Percentiles rank a stretch among this genome's conserved stretches.
phyloP scores from a whole-genome alignment of 306 rosid species.

The Cicer bijugum region DNA sequence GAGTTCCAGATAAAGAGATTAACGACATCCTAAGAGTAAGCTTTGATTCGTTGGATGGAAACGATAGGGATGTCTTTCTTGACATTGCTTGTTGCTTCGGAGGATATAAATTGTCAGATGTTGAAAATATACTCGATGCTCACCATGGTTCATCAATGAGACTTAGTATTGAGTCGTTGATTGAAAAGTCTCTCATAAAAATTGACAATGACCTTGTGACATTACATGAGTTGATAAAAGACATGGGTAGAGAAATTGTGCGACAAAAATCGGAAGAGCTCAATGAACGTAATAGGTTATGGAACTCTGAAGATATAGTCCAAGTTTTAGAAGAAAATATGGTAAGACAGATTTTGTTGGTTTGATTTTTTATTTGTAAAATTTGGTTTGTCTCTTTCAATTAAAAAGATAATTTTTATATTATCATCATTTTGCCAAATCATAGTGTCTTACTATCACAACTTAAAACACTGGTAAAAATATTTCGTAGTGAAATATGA shows the following conservation, averaged over 20 bases:
- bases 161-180: background rate
- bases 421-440: background rate
- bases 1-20: background rate
- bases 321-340: conserved; percentile 15
- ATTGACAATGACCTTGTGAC: background rate
- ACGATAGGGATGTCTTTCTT: conserved; percentile 21
- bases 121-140: conserved; percentile 24
- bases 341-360: background rate
- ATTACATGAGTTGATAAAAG: conserved; percentile 3
- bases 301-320: background rate
- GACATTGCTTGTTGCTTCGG: background rate
- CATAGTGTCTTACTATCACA: background rate
- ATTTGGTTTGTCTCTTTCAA: background rate
- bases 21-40: conserved; percentile 5
- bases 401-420: too few relatives aligned
- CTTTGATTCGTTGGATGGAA: background rate
- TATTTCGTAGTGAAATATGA: background rate
- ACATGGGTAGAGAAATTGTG: background rate
- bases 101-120: conserved; percentile 13
- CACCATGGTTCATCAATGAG: background rate
- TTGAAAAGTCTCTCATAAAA: conserved; percentile 29
- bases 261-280: background rate
- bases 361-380: background rate
- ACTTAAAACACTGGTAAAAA: background rate
- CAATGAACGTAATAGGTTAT: background rate